phyloP scores from a whole-genome alignment of 1,139 yeast genomes.

The Hanseniaspora uvarum region DNA sequence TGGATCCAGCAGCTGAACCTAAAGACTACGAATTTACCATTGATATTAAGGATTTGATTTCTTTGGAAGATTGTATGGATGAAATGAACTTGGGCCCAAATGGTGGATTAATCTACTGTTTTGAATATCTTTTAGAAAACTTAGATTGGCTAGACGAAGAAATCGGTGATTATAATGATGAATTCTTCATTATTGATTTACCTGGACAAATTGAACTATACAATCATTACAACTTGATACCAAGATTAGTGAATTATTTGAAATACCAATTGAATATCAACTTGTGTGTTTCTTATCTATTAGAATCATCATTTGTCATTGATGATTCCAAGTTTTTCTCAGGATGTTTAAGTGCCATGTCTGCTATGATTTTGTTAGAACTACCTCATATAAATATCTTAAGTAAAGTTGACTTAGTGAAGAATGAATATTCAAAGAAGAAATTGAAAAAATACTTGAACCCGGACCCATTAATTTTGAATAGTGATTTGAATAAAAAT shows the following conservation, averaged over 20 bases:
- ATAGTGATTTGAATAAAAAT: conserved; percentile 39
- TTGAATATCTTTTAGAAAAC: conserved; percentile 76
- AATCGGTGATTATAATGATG: conserved; percentile 87
- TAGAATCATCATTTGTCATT: conserved; percentile 88
- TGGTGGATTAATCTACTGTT: conserved; percentile 88
- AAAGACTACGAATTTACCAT: conserved; percentile 83
- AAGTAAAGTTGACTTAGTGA: conserved; percentile 76
- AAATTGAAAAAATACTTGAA: conserved; percentile 74
- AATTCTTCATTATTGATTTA: conserved; percentile 86
- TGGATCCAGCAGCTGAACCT: conserved; percentile 97
- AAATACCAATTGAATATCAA: conserved; percentile 70
- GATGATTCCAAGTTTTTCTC: conserved; percentile 87
- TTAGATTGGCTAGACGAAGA: conserved; percentile 95
- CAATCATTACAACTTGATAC: conserved; percentile 88
- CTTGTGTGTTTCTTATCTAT: conserved; percentile 79
- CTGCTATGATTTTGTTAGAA: conserved; percentile 91
- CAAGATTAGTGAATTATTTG: conserved; percentile 75
- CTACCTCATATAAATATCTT: conserved; percentile 87
- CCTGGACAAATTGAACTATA: conserved; percentile 97
- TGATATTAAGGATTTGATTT: conserved; percentile 82
- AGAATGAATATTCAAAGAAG: conserved; percentile 60
- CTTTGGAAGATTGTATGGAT: conserved; percentile 93
- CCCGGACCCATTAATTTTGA: conserved; percentile 77
- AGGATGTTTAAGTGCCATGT: conserved; percentile 94
- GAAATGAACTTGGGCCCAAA: conserved; percentile 90